phyloP scores from a whole-genome alignment of 768 basidiomycete genomes.

The Phylloporus sp. region DNA sequence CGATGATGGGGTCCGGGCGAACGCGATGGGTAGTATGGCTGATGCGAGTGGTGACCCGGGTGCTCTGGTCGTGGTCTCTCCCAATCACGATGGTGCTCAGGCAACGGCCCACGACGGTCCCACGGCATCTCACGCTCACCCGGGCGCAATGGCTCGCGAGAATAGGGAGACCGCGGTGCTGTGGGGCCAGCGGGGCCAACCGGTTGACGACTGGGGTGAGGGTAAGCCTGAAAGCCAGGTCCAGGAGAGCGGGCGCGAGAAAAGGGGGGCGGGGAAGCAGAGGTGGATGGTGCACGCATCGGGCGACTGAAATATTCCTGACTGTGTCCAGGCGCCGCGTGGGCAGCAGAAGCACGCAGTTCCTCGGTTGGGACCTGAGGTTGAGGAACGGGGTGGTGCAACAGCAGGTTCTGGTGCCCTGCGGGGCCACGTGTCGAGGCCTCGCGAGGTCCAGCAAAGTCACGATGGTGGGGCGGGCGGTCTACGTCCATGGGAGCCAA shows the following conservation, averaged over 20 bases:
- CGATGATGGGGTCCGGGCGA: constrained; percentile 38
- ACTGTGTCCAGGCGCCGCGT: constrained; percentile 39
- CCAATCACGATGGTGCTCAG: constrained; percentile 51
- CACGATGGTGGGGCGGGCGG: constrained; percentile 51
- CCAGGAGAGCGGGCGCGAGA: constrained; percentile 50
- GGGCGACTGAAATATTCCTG: constrained; percentile 57
- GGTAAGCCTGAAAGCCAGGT: constrained; percentile 46
- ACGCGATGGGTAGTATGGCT: constrained; percentile 32
- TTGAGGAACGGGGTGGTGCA: constrained; percentile 69
- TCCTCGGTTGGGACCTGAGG: constrained; percentile 53
- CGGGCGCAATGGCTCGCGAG: constrained; percentile 46
- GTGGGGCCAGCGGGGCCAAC: constrained; percentile 52
- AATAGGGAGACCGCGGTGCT: constrained; percentile 58
- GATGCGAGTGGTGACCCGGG: constrained; percentile 28
- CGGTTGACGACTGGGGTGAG: constrained; percentile 42
- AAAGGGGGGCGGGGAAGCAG: constrained; percentile 56
- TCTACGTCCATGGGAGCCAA: constrained; percentile 79
- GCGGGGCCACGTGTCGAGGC: constrained; percentile 46
- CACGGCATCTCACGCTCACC: constrained; percentile 53
- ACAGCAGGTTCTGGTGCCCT: constrained; percentile 51
- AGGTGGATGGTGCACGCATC: constrained; percentile 52
- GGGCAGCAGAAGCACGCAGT: constrained; percentile 38
- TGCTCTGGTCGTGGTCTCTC: constrained; percentile 43
- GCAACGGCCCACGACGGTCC: constrained; percentile 53
- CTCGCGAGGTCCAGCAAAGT: constrained; percentile 52